These are phyloP conservation scores for Amanita rimosa DNA, from an alignment of 768 basidiomycete species.

Conservation along the genomic window DNA sequence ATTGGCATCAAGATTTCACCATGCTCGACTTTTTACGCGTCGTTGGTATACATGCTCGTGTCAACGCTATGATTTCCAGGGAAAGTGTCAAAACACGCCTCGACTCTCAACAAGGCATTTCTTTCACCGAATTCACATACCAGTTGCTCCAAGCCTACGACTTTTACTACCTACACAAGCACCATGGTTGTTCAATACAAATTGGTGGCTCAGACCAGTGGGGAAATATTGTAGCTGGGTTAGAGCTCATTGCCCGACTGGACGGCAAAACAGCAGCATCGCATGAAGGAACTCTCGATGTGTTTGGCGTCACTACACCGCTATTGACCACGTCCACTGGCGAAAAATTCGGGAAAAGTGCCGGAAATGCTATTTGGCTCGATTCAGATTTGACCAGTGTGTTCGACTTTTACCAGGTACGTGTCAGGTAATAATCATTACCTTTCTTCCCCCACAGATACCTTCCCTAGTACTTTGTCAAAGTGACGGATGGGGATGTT, in stretches of 20 bases:
- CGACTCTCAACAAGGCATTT: conserved; percentile 73
- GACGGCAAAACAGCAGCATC: conserved; percentile 5
- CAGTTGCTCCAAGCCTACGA: conserved; percentile 97
- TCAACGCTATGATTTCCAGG: conserved; percentile 82
- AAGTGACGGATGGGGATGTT: conserved; percentile 71
- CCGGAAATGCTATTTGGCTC: conserved; percentile 92
- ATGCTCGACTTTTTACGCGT: conserved; percentile 78
- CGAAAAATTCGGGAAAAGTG: conserved; percentile 96
- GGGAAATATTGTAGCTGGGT: conserved; percentile 93
- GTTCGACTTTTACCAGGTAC: conserved; percentile 92
- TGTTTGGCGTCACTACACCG: conserved; percentile 88
- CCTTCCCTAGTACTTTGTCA: conserved; percentile 71
- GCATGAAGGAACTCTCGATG: conserved; percentile 20
- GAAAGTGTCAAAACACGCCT: conserved; percentile 87
- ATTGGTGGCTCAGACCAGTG: conserved; percentile 97
- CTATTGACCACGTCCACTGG: conserved; percentile 81
- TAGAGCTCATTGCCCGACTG: conserved; percentile 69
- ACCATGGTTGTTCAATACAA: conserved; percentile 69
- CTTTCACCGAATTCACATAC: conserved; percentile 98
- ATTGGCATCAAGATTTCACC: conserved; percentile 67
- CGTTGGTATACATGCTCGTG: conserved; percentile 70
- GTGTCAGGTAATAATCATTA: conserved; percentile 6
- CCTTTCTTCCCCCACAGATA: background rate
- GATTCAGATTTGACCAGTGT: conserved; percentile 68
- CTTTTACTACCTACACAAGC: conserved; percentile 65